Conservation (phyloP, 495 filamentous ascomycete genomes). For the Neurospora sp. region DNA sequence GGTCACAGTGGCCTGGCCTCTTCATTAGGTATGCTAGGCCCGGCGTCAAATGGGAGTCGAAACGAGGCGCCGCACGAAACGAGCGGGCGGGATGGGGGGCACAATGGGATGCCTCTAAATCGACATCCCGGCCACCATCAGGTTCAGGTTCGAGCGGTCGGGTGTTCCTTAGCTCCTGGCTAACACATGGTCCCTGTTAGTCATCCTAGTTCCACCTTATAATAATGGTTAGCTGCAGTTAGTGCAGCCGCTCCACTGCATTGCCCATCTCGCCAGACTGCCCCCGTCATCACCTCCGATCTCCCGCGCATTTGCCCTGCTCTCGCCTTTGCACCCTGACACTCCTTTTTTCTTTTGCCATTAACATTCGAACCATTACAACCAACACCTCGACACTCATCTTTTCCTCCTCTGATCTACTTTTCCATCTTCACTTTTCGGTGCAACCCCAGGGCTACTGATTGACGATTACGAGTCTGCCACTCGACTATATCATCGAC, state of each 20-base stretch:
- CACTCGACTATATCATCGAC: not conserved
- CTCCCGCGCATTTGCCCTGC: not conserved
- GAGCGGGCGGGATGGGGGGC: not conserved
- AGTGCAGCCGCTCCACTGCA: not conserved
- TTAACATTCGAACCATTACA: not conserved
- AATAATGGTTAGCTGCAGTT: not conserved
- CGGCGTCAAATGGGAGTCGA: not conserved
- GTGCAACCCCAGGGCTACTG: not conserved
- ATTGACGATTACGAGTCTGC: not conserved
- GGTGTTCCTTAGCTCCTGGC: not conserved
- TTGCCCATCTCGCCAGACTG: not conserved
- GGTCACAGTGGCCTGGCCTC: not conserved
- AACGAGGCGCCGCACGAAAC: not conserved
- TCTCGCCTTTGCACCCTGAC: not conserved
- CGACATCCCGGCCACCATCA: not conserved
- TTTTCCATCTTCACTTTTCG: not conserved
- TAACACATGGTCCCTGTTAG: not conserved
- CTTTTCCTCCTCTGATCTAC: not conserved
- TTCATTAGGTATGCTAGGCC: not conserved
- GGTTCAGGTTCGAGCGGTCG: not conserved
- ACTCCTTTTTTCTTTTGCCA: not conserved
- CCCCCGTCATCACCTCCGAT: not conserved
- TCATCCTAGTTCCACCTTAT: not conserved
- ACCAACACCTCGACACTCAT: not conserved
- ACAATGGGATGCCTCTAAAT: not conserved